Evolutionary conservation across 2,329 filamentous ascomycete genomes (phyloP), one percentile per base, ranked within the genome.

Genomic region (Thelonectria olida): DNA sequence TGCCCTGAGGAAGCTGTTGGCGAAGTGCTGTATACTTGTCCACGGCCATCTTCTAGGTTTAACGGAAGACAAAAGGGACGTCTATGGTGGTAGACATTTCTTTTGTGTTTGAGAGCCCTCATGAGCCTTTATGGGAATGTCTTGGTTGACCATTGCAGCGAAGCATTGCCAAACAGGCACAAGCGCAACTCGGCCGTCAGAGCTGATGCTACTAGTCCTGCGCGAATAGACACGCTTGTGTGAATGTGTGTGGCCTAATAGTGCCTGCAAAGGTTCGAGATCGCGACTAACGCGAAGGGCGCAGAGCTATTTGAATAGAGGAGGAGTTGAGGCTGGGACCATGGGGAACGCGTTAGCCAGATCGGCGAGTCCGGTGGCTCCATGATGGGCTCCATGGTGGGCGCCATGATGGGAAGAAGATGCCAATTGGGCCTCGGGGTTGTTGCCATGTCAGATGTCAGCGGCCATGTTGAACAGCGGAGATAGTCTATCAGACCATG

Each of bases 1-100:
- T 65, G 54, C 77, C 74, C 52, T 63, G 58, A 28, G 51, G 58
- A 13, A 73, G 41, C 23, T 65, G 42, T 19, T 62, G 50, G 36
- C 66, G 69, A 20, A 73, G 50, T 5, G 61, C 39, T 7, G 55
- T 54, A 53, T 68, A 70, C 27, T 61, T 67, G 22, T 47, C 49
- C 19, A 51, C 50, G 13, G 65, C 23, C 68, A 71, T 71, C 23
- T 15, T 27, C n/a, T 5, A 20, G 8, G 22, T 5, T 4, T 13
- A 27, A 27, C 9, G 10, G 4, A 7, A 4, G 28, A 31, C 28
- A 13, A 31, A 4, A 3, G 13, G 13, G 31, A 34, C n/a, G n/a
- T 34, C 4, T 15, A 13, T 15, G 15, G 31, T 13, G 31, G 31
- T 10, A 34, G 12, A 34, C 38, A 41, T 41, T 9, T n/a, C 15